Base-by-base conservation (phyloP, 176 grass and related monocot genomes). In the Juncus inflexus region DNA sequence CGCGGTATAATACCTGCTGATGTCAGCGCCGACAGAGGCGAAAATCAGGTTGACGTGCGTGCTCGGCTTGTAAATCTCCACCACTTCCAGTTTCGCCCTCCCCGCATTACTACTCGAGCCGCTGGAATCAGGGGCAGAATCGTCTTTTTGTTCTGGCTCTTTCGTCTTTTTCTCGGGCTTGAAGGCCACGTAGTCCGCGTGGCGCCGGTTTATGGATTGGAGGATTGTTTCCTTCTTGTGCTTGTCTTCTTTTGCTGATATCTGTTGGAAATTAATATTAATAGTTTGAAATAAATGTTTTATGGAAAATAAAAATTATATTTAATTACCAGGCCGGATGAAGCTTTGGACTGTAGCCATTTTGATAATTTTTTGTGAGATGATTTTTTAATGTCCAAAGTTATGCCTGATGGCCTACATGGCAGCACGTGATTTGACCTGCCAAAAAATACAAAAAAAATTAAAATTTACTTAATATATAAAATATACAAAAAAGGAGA, bases 261-360 rank as follows among this genome's bases (percentile, higher is more conserved):
- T 91, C 92, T 97, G 74, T 56, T 69, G 40, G 15, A 6, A 79
- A 78, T 11, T 52, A 6, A 59, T 43, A 52, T 63, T 35, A 28
- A 28, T 57, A 39, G 35, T 14, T 11, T 50, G 63, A 43, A 65
- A 42, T 9, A 63, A 12, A 50, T 59, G 45, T 51, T 10, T 40
- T 42, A 63, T 3, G 2, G 16, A 55, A 36, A 51, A 62, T 62
- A 58, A 42, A 52, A 42, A 40, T 63, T 28, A 5, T 50, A 76
- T 76, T 51, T 12, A 57, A 55, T 55, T 83, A 97, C 92, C 77
- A 97, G 80, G 55, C 82, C 80, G 59, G 82, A 49, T 36, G 79
- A 89, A 84, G 80, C 76, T 80, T 97, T 97, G 68, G 87, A 89
- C n/a, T 86, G 85, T 64, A 97, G 56, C 92, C 92, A 97, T 77